phyloP scores from a whole-genome alignment of 2,329 filamentous ascomycete genomes.

The Scedosporium dehoogii region DNA sequence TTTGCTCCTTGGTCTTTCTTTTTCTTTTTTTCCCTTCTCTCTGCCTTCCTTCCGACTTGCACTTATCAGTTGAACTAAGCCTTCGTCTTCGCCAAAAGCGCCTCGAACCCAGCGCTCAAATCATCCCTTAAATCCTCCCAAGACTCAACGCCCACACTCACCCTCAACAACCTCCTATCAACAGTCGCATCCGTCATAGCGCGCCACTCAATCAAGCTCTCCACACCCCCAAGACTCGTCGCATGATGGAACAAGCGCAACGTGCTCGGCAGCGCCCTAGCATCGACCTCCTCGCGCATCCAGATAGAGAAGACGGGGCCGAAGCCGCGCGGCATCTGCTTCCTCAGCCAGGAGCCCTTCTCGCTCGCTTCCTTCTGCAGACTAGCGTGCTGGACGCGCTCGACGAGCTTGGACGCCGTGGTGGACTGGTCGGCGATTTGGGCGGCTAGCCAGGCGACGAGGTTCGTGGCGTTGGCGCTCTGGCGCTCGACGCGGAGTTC shows the following conservation, averaged over 20 bases:
- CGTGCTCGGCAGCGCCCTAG: slow-evolving; percentile 65
- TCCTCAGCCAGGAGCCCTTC: slow-evolving; percentile 59
- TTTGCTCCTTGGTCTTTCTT: not conserved
- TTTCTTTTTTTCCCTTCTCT: not conserved
- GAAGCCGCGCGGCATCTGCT: slow-evolving; percentile 87
- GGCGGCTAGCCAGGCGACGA: slow-evolving; percentile 63
- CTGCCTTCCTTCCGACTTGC: not conserved
- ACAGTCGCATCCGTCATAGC: slow-evolving; percentile 72
- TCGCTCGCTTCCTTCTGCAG: slow-evolving; percentile 56
- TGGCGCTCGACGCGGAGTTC: slow-evolving; percentile 74
- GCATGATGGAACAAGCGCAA: slow-evolving; percentile 84
- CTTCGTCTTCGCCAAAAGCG: slow-evolving; percentile 29
- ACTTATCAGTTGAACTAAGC: not conserved
- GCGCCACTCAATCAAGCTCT: slow-evolving; percentile 94
- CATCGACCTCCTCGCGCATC: slow-evolving; percentile 49
- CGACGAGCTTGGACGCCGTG: slow-evolving; percentile 38
- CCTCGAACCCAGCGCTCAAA: slow-evolving; percentile 55
- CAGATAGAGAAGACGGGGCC: slow-evolving; percentile 78
- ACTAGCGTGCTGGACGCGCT: slow-evolving; percentile 63
- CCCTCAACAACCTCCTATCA: slow-evolving; percentile 61
- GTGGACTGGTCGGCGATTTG: slow-evolving; percentile 24
- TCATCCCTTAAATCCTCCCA: slow-evolving; percentile 78
- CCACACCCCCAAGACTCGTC: slow-evolving; percentile 85
- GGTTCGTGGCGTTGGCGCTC: slow-evolving; percentile 54
- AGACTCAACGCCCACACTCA: slow-evolving; percentile 81